These are phyloP conservation scores for Aspergillus novoparasiticus DNA, from an alignment of 2,329 filamentous ascomycete genomes.

Conservation along the genomic window DNA sequence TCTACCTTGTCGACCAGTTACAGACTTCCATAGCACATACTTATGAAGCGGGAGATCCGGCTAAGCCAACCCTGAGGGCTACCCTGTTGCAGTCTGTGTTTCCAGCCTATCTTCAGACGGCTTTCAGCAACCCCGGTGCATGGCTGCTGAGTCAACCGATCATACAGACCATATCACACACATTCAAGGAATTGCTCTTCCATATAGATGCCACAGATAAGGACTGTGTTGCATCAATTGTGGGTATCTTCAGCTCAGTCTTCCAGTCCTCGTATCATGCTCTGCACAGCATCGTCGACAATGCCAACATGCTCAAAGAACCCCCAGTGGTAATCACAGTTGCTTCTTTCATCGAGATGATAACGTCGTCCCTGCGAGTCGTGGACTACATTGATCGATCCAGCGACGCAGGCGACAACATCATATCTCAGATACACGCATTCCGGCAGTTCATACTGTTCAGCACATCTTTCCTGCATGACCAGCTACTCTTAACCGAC, in stretches of 20 bases:
- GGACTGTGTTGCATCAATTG: slow-evolving; percentile 39
- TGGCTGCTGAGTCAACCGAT: slow-evolving; percentile 59
- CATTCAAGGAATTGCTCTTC: slow-evolving; percentile 49
- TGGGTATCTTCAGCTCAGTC: slow-evolving; percentile 40
- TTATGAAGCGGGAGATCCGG: slow-evolving; percentile 43
- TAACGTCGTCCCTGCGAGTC: slow-evolving; percentile 43
- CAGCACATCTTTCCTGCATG: slow-evolving; percentile 30
- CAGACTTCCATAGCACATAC: slow-evolving; percentile 51
- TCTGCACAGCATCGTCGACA: slow-evolving; percentile 38
- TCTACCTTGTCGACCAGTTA: slow-evolving; percentile 58
- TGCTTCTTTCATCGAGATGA: slow-evolving; percentile 43
- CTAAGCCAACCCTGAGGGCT: slow-evolving; percentile 51
- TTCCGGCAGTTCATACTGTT: slow-evolving; percentile 45
- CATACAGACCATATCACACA: slow-evolving; percentile 48
- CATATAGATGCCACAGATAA: slow-evolving; percentile 48
- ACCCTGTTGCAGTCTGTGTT: slow-evolving; percentile 58
- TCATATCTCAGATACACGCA: slow-evolving; percentile 39
- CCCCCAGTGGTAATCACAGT: slow-evolving; percentile 43
- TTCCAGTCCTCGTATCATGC: slow-evolving; percentile 42
- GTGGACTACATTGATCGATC: slow-evolving; percentile 52
- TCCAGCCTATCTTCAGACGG: slow-evolving; percentile 57
- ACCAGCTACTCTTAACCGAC: slow-evolving; percentile 16
- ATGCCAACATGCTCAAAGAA: slow-evolving; percentile 39
- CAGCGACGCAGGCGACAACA: slow-evolving; percentile 24
- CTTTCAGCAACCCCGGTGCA: slow-evolving; percentile 48